Evolutionary conservation across 768 basidiomycete species (phyloP).

Genomic region (Suillus subaureus): DNA sequence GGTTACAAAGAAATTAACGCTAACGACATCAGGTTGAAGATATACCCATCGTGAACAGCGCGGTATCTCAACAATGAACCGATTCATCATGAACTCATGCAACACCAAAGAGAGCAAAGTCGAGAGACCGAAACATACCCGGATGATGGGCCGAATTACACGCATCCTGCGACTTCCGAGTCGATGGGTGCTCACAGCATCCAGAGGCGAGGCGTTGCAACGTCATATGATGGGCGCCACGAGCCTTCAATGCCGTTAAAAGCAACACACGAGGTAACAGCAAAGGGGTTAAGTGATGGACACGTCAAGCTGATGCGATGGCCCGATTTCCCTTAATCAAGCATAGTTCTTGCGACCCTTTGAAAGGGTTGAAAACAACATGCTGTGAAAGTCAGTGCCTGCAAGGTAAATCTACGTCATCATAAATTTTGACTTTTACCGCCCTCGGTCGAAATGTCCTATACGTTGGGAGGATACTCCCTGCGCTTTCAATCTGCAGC

Average conservation of each 20-base stretch:
- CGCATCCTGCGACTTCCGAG: background rate
- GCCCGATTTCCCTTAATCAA: background rate
- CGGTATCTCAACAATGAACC: background rate
- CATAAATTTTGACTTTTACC: background rate
- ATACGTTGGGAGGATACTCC: background rate
- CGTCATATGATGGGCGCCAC: background rate
- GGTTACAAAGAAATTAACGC: background rate
- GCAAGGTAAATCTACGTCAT: background rate
- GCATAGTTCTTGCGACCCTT: background rate
- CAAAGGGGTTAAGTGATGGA: conserved; percentile 2
- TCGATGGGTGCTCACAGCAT: background rate
- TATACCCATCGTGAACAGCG: background rate
- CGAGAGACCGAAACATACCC: background rate
- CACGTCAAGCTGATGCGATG: background rate
- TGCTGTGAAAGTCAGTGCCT: background rate
- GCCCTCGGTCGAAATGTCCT: background rate
- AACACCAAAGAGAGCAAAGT: background rate
- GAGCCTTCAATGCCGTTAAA: background rate
- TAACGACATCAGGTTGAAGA: conserved; percentile 1
- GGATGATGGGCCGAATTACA: conserved; percentile 1
- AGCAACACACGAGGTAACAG: background rate
- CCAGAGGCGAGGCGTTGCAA: background rate
- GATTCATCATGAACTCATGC: background rate
- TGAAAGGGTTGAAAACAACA: background rate
- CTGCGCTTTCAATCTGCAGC: background rate